Evolutionary conservation across 2,329 filamentous ascomycete species (phyloP).

Genomic region (Paraconiothyrium sp.): DNA sequence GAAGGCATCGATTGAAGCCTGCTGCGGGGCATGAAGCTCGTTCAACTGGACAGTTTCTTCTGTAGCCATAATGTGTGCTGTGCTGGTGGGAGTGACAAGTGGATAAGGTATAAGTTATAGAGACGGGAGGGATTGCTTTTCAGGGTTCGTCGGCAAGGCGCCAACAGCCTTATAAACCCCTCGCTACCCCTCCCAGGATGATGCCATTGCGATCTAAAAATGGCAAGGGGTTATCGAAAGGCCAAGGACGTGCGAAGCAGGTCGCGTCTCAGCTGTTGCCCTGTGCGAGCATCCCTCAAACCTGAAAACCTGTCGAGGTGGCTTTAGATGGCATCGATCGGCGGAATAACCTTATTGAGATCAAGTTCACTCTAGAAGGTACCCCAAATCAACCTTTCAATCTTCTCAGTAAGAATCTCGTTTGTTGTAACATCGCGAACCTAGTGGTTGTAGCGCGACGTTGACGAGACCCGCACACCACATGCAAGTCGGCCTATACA

Average conservation of each 20-base stretch:
- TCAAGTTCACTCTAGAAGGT: too few species aligned
- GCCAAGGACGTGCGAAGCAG: constrained; percentile 16
- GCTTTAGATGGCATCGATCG: neutral
- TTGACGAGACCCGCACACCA: neutral
- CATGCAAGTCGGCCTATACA: neutral
- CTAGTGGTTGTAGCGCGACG: neutral
- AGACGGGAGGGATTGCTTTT: neutral
- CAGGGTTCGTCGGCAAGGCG: neutral
- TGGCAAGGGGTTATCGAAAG: constrained; percentile 9
- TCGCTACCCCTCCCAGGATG: constrained; percentile 23
- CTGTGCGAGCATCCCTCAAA: constrained; percentile 17
- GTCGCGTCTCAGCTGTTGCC: constrained; percentile 25
- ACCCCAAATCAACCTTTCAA: neutral
- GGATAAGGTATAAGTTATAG: neutral
- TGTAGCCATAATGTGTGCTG: constrained; percentile 44
- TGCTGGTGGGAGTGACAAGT: neutral
- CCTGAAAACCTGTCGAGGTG: constrained; percentile 17
- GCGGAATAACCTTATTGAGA: neutral
- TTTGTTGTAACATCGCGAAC: neutral
- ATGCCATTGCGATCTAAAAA: constrained; percentile 22
- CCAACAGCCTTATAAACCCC: constrained; percentile 24
- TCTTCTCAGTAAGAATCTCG: too few species aligned
- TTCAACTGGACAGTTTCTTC: constrained; percentile 47
- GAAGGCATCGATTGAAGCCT: constrained; percentile 47
- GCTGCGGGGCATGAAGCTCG: constrained; percentile 44